Evolutionary conservation across 2,329 filamentous ascomycete species (phyloP).

Genomic region (Fusarium liriodendri): DNA sequence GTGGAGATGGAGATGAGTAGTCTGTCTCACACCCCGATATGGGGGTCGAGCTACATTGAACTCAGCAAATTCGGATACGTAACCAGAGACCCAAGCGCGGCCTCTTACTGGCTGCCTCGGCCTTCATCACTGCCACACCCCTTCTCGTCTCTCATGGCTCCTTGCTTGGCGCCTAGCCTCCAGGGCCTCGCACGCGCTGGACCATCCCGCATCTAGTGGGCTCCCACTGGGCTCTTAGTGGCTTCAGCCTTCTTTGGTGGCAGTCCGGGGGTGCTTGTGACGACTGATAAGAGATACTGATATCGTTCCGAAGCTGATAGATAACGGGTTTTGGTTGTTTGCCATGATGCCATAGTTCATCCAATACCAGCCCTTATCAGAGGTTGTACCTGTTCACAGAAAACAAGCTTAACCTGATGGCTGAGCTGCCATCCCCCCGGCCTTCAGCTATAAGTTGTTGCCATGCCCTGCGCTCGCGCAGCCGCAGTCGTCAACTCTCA

Average conservation of each 20-base stretch:
- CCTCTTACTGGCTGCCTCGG: constrained; percentile 38
- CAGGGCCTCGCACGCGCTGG: constrained; percentile 24
- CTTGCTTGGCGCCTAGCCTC: constrained; percentile 33
- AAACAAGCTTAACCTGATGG: constrained; percentile 39
- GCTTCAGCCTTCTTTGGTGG: constrained; percentile 18
- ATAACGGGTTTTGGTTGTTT: constrained; percentile 23
- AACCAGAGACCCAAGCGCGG: constrained; percentile 37
- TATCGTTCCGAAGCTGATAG: constrained; percentile 34
- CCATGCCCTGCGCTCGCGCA: constrained; percentile 32
- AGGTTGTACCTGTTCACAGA: constrained; percentile 7
- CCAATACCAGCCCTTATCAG: constrained; percentile 31
- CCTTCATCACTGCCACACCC: constrained; percentile 22
- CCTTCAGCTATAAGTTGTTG: constrained; percentile 41
- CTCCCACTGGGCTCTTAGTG: constrained; percentile 18
- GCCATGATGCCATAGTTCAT: constrained; percentile 34
- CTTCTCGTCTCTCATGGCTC: constrained; percentile 10
- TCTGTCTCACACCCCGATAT: neutral
- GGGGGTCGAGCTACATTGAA: constrained; percentile 25
- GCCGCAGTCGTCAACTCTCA: constrained; percentile 18
- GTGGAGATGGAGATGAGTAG: constrained; percentile 25
- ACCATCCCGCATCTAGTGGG: constrained; percentile 34
- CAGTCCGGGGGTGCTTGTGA: constrained; percentile 7
- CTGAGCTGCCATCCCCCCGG: constrained; percentile 22
- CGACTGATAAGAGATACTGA: constrained; percentile 34
- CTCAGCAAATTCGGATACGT: constrained; percentile 54